These are phyloP conservation scores for Capsicum baccatum DNA, from an alignment of 257 asterid species.

Conservation along the genomic window DNA sequence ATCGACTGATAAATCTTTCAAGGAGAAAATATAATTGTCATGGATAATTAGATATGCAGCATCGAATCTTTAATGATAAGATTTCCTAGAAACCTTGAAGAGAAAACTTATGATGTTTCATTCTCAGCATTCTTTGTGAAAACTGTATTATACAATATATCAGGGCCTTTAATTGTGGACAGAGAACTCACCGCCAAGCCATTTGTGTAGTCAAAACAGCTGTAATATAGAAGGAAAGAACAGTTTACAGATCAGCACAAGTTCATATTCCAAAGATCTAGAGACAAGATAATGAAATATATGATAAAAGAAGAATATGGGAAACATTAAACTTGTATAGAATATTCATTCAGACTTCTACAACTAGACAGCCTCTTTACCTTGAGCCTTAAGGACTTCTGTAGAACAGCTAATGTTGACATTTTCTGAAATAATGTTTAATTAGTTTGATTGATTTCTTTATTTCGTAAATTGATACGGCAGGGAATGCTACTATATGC, in stretches of 20 bases:
- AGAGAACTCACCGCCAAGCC: slow-evolving; percentile 86
- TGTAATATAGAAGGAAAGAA: slow-evolving; percentile 49
- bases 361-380: slow-evolving; percentile 12
- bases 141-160: background rate
- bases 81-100: background rate
- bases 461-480: background rate
- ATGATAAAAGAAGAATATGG: background rate
- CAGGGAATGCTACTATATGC: too few species aligned
- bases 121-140: slow-evolving; percentile 8
- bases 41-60: slow-evolving; percentile 11
- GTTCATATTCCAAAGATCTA: background rate
- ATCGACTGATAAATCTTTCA: background rate
- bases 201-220: slow-evolving; percentile 98
- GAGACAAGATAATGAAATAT: slow-evolving; percentile 15
- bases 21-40: background rate
- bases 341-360: slow-evolving; percentile 2
- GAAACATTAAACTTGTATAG: background rate
- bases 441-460: background rate
- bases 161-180: slow-evolving; percentile 32
- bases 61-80: background rate
- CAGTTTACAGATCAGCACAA: slow-evolving; percentile 22
- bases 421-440: background rate
- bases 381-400: background rate
- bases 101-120: background rate
- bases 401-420: too few species aligned